These are phyloP conservation scores for Trichoderma sp. DNA, from an alignment of 2,329 filamentous ascomycete species.

Conservation along the genomic window DNA sequence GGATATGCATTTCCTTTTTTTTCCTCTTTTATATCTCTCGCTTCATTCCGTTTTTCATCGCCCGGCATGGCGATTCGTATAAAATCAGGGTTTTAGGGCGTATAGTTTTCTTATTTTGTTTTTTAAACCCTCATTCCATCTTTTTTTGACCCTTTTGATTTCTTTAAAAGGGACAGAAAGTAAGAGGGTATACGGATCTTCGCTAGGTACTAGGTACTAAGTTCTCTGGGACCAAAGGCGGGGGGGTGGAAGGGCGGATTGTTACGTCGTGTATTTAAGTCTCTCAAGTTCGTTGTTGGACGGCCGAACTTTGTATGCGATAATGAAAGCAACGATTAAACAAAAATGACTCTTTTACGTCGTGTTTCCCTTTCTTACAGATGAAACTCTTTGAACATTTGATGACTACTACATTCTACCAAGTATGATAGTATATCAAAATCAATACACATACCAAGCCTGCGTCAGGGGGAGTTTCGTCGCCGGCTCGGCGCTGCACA, in stretches of 20 bases:
- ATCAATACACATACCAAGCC: conserved; percentile 69
- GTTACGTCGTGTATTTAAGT: conserved; percentile 15
- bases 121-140: background rate
- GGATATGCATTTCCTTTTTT: background rate
- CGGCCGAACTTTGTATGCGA: conserved; percentile 11
- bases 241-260: background rate
- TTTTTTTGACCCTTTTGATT: background rate
- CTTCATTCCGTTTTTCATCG: background rate
- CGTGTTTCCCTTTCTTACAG: background rate
- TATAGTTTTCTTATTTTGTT: background rate
- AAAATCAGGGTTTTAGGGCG: conserved; percentile 13
- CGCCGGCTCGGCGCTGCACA: conserved; percentile 71
- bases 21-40: background rate
- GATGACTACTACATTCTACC: background rate
- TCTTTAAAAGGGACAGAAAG: background rate
- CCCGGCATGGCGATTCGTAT: conserved; percentile 15
- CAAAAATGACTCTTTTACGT: background rate
- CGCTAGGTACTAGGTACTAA: too few species aligned
- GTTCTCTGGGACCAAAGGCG: background rate
- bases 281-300: conserved; percentile 9
- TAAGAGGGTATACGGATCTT: background rate
- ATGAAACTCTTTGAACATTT: background rate
- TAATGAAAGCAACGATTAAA: conserved; percentile 20
- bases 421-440: too few species aligned
- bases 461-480: conserved; percentile 71